Base-by-base conservation (phyloP, 768 basidiomycete species). In the Gelatoporia subvermispora region DNA sequence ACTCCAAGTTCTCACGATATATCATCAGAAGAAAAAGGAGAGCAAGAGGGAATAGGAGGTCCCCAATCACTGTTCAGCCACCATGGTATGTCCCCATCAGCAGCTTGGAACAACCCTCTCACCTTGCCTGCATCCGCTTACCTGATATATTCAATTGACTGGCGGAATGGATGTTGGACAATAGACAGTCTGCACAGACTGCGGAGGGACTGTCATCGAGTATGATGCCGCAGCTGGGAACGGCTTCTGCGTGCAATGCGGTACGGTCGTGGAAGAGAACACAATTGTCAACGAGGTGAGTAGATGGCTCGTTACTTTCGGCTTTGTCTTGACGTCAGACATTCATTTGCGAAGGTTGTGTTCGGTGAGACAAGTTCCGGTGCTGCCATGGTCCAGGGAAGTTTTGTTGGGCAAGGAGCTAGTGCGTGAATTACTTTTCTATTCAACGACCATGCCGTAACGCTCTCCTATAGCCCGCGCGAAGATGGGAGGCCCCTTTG, bases 301-400 rank as follows among this genome's bases (percentile, higher is more conserved):
- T 49, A 18, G 17, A 22, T 0, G n/a, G 2, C 8, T 35, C 28
- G 16, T 13, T n/a, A 23, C 21, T 0, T 5, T 8, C 9, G 20
- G 17, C 9, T 37, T 2, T 7, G 15, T 16, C 18, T 21, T n/a
- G n/a, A 28, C 28, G 10, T 49, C 41, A 22, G 22, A 45, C 31
- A 22, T 17, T 17, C 17, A 24, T 31, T 31, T 31, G 28, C 28
- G 9, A 35, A 63, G 62, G 81, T 99, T 47, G 82, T 84, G 1
- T 99, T 99, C 57, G 92, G 93, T n/a, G 96, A 99, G 73, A 88
- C 88, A 3, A 79, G 86, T 10, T 77, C 79, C 23, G 96, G 96
- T 21, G 91, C 93, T 4, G 94, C 95, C 1, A 90, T 97, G 75
- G 94, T 96, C 1, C 88, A 94, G 60, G 96, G 96, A 2, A 84